Conservation (phyloP, 305 asterid genomes). For the Fraxinus floribunda region DNA sequence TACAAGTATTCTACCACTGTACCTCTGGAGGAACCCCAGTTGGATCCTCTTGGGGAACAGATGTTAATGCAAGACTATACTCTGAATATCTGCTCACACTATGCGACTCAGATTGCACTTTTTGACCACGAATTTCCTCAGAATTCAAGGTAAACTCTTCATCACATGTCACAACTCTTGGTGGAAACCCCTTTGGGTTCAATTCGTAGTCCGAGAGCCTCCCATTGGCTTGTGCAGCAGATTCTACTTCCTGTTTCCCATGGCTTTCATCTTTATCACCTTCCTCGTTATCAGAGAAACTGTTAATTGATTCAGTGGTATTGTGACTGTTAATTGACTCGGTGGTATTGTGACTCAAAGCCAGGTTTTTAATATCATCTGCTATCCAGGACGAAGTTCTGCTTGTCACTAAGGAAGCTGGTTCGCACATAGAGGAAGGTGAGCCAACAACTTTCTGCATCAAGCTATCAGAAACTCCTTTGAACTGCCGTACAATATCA, state of each 20-base stretch:
- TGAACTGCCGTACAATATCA: slow-evolving; percentile 86
- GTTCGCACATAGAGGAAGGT: slow-evolving; percentile 46
- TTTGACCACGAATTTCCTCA: slow-evolving; percentile 26
- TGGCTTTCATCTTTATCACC: slow-evolving; percentile 55
- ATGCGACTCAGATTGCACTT: slow-evolving; percentile 22
- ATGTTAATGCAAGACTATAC: slow-evolving; percentile 31
- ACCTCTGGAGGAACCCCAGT: slow-evolving; percentile 88
- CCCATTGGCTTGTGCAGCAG: slow-evolving; percentile 44
- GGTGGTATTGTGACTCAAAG: slow-evolving; percentile 43
- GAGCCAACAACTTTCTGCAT: slow-evolving; percentile 61
- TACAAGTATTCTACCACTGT: slow-evolving; percentile 22
- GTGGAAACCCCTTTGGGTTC: slow-evolving; percentile 44
- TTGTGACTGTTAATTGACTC: slow-evolving; percentile 53
- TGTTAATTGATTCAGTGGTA: slow-evolving; percentile 50
- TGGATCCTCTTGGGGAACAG: slow-evolving; percentile 48
- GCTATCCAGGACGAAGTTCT: slow-evolving; percentile 52
- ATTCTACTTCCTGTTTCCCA: slow-evolving; percentile 43
- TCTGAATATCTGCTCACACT: slow-evolving; percentile 31
- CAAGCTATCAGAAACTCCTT: slow-evolving; percentile 82
- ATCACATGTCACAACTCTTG: slow-evolving; percentile 38
- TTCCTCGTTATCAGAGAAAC: slow-evolving; percentile 69
- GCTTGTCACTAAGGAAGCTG: slow-evolving; percentile 39
- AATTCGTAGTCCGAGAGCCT: slow-evolving; percentile 63
- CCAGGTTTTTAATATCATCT: slow-evolving; percentile 59
- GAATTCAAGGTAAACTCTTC: slow-evolving; percentile 30